Percentiles rank a stretch among this genome's conserved stretches.
Evolutionary conservation across 176 grass and related monocot species (phyloP).

Genomic region (Eremochloa ophiuroides): DNA sequence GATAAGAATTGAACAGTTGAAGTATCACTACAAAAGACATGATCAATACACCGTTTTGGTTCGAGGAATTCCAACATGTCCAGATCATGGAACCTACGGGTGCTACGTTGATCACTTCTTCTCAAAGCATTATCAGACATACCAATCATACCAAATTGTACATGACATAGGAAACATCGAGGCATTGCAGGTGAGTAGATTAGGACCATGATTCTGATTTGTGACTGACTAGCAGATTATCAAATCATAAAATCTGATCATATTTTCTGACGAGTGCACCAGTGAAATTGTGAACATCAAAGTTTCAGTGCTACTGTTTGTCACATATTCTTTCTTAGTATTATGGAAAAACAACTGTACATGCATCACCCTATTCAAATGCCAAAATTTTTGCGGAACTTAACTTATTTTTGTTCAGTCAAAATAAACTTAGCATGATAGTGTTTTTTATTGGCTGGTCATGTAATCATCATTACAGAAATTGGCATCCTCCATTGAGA

Average conservation of each 20-base stretch:
- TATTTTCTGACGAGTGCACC: neutral
- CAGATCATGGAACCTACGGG: conserved; percentile 60
- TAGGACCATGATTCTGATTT: neutral
- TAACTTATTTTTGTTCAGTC: neutral
- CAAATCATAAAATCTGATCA: neutral
- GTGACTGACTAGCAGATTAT: neutral
- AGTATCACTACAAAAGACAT: conserved; percentile 44
- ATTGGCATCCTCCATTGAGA: conserved; percentile 48
- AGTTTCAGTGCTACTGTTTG: neutral
- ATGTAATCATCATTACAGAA: conserved; percentile 41
- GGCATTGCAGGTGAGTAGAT: conserved; percentile 43
- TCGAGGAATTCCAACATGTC: conserved; percentile 65
- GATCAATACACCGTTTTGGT: conserved; percentile 82
- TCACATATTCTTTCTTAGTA: neutral
- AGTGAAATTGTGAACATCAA: neutral
- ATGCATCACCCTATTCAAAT: neutral
- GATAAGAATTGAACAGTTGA: conserved; percentile 57
- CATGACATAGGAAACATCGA: conserved; percentile 52
- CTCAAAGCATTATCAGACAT: conserved; percentile 71
- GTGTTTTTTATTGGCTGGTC: neutral
- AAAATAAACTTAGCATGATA: neutral
- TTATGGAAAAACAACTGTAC: neutral
- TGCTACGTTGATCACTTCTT: conserved; percentile 79
- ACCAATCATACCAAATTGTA: conserved; percentile 61
- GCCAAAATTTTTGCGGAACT: neutral